Evolutionary conservation across 78 protist genomes (phyloP).

Genomic region (Planoprotostelium fungivorum): DNA sequence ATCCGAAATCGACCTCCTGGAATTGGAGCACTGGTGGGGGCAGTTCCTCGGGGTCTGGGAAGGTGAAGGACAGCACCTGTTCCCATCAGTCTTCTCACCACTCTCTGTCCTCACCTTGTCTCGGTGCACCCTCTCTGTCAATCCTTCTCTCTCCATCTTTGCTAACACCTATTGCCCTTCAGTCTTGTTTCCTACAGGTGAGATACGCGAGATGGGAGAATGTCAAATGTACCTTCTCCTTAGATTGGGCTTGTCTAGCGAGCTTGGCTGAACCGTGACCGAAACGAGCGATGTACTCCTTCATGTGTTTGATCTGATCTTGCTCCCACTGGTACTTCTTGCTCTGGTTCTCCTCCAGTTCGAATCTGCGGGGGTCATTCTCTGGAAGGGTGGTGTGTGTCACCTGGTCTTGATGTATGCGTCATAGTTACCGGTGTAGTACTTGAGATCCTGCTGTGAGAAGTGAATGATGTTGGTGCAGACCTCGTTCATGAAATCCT

Average conservation of each 20-base stretch:
- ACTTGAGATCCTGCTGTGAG: conserved; percentile 34
- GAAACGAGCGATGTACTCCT: conserved; percentile 77
- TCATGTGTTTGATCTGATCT: conserved; percentile 85
- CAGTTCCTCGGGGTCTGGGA: conserved; percentile 76
- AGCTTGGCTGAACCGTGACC: conserved; percentile 64
- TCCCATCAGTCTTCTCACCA: too few species aligned
- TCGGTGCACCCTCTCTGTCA: conserved; percentile 59
- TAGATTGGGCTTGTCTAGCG: conserved; percentile 50
- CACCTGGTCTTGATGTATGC: conserved; percentile 56
- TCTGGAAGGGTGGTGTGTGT: not conserved
- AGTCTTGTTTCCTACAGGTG: too few species aligned
- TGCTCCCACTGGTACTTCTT: conserved; percentile 84
- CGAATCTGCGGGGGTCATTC: conserved; percentile 7
- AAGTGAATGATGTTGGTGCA: conserved; percentile 85
- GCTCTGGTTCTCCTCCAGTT: conserved; percentile 71
- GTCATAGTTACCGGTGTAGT: conserved; percentile 80
- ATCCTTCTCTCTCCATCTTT: conserved; percentile 86
- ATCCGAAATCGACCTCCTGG: conserved; percentile 76
- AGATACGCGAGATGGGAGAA: not conserved
- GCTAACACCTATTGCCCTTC: conserved; percentile 47
- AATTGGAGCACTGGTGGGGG: conserved; percentile 86
- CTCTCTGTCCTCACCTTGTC: too few species aligned
- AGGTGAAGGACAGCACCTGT: conserved; percentile 57
- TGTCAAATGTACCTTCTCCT: conserved; percentile 1
- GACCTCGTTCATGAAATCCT: conserved; percentile 84